These are phyloP conservation scores for Ploettnerulaceae sp. DNA, from an alignment of 2,329 filamentous ascomycete genomes.

Conservation along the genomic window DNA sequence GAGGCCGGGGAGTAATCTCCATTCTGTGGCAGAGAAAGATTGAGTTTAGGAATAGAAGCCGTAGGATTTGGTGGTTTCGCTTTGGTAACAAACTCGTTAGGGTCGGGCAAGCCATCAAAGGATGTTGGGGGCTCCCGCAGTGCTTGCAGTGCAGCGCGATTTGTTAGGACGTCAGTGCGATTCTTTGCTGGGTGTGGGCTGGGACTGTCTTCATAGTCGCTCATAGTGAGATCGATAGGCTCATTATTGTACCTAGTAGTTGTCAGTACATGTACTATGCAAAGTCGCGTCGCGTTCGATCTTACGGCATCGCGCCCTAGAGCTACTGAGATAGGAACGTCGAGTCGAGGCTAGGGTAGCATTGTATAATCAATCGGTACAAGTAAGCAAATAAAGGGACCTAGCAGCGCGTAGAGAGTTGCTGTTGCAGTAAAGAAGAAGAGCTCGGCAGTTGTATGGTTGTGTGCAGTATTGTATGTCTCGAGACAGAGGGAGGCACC, in stretches of 20 bases:
- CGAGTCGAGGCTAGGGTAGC: neutral
- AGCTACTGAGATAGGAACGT: too few relatives aligned
- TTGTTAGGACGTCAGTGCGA: neutral
- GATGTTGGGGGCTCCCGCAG: neutral
- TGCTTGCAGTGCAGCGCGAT: neutral
- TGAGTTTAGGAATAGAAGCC: neutral
- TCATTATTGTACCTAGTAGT: neutral
- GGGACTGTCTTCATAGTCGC: neutral
- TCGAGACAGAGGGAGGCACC: too few relatives aligned
- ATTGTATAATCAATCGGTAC: neutral
- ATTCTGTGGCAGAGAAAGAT: neutral
- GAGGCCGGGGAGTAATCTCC: neutral
- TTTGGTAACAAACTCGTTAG: neutral
- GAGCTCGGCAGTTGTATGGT: neutral
- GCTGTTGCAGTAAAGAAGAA: neutral
- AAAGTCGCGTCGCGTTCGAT: conserved; percentile 8
- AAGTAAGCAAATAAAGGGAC: neutral
- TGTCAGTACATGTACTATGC: neutral
- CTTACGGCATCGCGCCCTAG: neutral
- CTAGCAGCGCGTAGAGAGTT: neutral
- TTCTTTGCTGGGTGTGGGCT: neutral
- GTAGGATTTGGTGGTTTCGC: neutral
- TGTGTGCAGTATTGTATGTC: neutral
- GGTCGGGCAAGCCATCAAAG: conserved; percentile 3
- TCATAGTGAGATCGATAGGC: conserved; percentile 1